Percentiles rank a stretch among this genome's conserved stretches.
These are phyloP conservation scores for Saccharomyces mikatae DNA, from an alignment of 805 yeast species.

Conservation along the genomic window DNA sequence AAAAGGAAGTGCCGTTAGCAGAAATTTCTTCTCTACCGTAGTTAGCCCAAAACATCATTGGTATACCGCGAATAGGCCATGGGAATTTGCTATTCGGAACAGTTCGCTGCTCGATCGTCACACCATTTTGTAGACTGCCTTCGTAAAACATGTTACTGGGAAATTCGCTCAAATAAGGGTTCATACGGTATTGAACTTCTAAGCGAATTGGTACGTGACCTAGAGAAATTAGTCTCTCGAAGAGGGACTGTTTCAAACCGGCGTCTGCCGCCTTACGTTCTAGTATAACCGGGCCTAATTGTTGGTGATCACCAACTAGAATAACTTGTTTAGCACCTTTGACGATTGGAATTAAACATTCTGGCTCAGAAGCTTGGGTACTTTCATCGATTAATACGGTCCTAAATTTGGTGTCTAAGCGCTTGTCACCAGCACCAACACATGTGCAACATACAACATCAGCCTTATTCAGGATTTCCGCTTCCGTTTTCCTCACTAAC, in stretches of 20 bases:
- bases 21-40: slow-evolving; percentile 86
- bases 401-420: slow-evolving; percentile 56
- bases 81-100: slow-evolving; percentile 56
- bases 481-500: slow-evolving; percentile 42
- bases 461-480: slow-evolving; percentile 42
- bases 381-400: slow-evolving; percentile 86
- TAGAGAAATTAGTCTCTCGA: slow-evolving; percentile 73
- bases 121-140: slow-evolving; percentile 87
- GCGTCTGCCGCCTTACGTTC: slow-evolving; percentile 78
- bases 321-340: slow-evolving; percentile 86
- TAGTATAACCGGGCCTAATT: slow-evolving; percentile 83
- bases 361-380: slow-evolving; percentile 92
- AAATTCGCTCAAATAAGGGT: slow-evolving; percentile 79
- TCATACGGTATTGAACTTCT: slow-evolving; percentile 93
- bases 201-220: slow-evolving; percentile 81
- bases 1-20: slow-evolving; percentile 67
- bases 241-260: slow-evolving; percentile 77
- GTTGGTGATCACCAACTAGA: slow-evolving; percentile 93
- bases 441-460: slow-evolving; percentile 87
- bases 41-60: slow-evolving; percentile 96
- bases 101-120: slow-evolving; percentile 64
- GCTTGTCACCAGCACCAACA: slow-evolving; percentile 79
- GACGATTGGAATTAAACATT: slow-evolving; percentile 78
- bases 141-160: slow-evolving; percentile 89
- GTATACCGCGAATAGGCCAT: slow-evolving; percentile 80